Percentiles rank a stretch among this genome's conserved stretches.
These are phyloP conservation scores for Gossypium turneri DNA, from an alignment of 345 rosid genomes.

Conservation along the genomic window DNA sequence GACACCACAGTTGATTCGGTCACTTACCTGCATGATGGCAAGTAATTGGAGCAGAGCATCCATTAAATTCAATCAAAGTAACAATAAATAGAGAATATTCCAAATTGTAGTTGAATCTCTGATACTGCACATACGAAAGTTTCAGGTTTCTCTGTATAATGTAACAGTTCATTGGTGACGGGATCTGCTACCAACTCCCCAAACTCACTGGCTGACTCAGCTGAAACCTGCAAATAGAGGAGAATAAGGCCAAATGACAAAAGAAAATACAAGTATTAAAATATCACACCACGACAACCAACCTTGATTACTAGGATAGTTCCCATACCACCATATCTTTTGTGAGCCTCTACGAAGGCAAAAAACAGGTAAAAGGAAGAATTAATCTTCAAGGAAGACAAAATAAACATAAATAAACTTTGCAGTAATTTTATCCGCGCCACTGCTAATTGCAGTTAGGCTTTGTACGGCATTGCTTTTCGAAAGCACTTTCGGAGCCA, in stretches of 20 bases:
- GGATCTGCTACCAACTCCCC: constrained; percentile 96
- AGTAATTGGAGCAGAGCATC: constrained; percentile 14
- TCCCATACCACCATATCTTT: constrained; percentile 73
- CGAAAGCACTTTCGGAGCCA: no score
- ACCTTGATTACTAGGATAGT: constrained; percentile 90
- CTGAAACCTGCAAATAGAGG: constrained; percentile 56
- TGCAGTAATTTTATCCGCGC: not conserved
- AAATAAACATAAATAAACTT: constrained; percentile 5
- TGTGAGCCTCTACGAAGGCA: constrained; percentile 66
- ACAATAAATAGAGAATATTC: not conserved
- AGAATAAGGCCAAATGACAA: not conserved
- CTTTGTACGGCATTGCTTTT: no score
- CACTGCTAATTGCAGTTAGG: not conserved
- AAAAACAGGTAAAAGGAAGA: constrained; percentile 10
- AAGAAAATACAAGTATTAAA: not conserved
- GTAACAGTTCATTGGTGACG: constrained; percentile 77
- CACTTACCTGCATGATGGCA: constrained; percentile 66
- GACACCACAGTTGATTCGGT: constrained; percentile 84
- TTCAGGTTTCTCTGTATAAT: constrained; percentile 95
- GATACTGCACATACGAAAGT: constrained; percentile 67
- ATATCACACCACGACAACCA: constrained; percentile 12
- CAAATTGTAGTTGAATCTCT: constrained; percentile 4
- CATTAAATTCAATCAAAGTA: constrained; percentile 6
- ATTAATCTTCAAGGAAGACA: constrained; percentile 15
- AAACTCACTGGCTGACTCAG: constrained; percentile 86